Conservation (phyloP, 2,329 filamentous ascomycete genomes). For the Cytospora chrysosperma region DNA sequence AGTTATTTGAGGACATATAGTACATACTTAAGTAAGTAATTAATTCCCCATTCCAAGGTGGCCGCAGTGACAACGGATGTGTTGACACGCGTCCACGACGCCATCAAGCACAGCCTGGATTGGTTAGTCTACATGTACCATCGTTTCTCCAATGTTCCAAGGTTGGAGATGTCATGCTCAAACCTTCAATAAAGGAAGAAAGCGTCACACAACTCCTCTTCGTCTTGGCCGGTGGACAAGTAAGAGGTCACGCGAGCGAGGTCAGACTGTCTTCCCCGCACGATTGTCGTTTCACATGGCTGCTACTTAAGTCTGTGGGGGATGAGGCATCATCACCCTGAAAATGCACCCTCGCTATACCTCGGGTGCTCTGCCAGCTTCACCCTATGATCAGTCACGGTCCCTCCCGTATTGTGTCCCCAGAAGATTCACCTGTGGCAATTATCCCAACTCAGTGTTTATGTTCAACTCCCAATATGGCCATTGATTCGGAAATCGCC, state of each 20-base stretch:
- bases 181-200: background rate
- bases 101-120: background rate
- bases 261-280: conserved; percentile 12
- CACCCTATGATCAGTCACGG: background rate
- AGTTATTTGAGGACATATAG: too few relatives aligned
- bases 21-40: too few relatives aligned
- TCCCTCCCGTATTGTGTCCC: too few relatives aligned
- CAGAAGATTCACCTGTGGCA: too few relatives aligned
- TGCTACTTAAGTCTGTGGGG: background rate
- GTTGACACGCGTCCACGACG: too few relatives aligned
- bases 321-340: background rate
- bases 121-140: background rate
- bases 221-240: background rate
- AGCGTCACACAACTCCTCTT: background rate
- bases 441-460: background rate
- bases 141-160: conserved; percentile 16
- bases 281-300: conserved; percentile 9
- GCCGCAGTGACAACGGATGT: too few relatives aligned
- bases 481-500: too few relatives aligned
- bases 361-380: too few relatives aligned
- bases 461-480: background rate
- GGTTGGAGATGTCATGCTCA: background rate
- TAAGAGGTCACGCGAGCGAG: conserved; percentile 1
- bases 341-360: background rate
- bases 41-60: too few relatives aligned